Conservation (phyloP, 345 rosid species). For the Pelargonium nanum region DNA sequence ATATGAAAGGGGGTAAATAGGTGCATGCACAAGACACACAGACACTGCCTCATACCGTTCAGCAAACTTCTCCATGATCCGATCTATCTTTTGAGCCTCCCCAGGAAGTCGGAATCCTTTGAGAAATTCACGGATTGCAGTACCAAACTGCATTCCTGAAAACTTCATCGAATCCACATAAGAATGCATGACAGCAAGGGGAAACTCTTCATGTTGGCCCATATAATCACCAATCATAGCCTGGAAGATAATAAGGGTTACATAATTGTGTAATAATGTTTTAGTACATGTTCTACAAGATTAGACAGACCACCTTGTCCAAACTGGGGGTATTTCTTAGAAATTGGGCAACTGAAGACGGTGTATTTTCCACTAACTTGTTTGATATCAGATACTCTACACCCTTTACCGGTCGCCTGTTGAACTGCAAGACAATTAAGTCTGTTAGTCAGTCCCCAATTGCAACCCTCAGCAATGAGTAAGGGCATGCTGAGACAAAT, state of each 20-base stretch:
- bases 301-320: conserved; percentile 53
- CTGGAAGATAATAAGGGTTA: conserved; percentile 28
- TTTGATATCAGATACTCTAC: conserved; percentile 61
- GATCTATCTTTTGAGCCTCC: conserved; percentile 98
- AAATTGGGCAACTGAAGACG: conserved; percentile 81
- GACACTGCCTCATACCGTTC: conserved; percentile 51
- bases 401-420: conserved; percentile 73
- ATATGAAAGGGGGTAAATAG: background rate
- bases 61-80: conserved; percentile 97
- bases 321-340: conserved; percentile 60
- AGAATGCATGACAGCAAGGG: conserved; percentile 97
- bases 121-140: conserved; percentile 85
- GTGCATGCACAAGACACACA: background rate
- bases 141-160: conserved; percentile 79
- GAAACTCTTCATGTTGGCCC: conserved; percentile 96
- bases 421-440: conserved; percentile 58
- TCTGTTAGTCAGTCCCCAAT: background rate
- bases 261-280: background rate
- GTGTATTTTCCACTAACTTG: conserved; percentile 69
- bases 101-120: conserved; percentile 97
- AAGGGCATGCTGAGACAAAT: background rate
- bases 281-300: background rate
- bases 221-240: conserved; percentile 90
- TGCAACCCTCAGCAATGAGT: background rate
- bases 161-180: conserved; percentile 87